phyloP scores from a whole-genome alignment of 2,329 filamentous ascomycete species.

The Sclerotinia sclerotiorum region DNA sequence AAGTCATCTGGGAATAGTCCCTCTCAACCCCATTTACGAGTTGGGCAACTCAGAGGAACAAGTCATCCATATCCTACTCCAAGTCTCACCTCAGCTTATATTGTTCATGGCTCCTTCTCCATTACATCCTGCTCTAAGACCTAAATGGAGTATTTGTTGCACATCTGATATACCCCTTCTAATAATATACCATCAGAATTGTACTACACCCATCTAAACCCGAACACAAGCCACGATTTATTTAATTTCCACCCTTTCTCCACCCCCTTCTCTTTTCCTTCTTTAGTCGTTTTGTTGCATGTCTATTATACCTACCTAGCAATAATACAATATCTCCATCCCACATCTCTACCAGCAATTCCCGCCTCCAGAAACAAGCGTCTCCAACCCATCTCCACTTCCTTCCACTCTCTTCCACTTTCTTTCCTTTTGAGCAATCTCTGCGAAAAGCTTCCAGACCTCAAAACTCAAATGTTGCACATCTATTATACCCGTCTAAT shows the following conservation, averaged over 20 bases:
- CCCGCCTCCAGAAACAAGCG: background rate
- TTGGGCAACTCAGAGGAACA: background rate
- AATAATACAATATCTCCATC: background rate
- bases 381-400: background rate
- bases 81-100: background rate
- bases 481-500: constrained; percentile 20
- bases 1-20: background rate
- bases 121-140: background rate
- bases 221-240: background rate
- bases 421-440: background rate
- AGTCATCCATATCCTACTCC: background rate
- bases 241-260: background rate
- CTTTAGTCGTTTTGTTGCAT: background rate
- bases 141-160: background rate
- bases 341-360: background rate
- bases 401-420: background rate
- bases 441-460: background rate
- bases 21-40: background rate
- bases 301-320: constrained; percentile 1
- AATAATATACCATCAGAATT: background rate
- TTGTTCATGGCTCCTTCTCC: background rate
- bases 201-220: background rate
- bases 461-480: constrained; percentile 1
- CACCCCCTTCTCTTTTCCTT: background rate
- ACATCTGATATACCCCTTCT: constrained; percentile 10